A percentile compares a stretch with the other conserved stretches of the same genome.
Conservation (phyloP, 176 grass and related monocot genomes). For the Musa itinerans region DNA sequence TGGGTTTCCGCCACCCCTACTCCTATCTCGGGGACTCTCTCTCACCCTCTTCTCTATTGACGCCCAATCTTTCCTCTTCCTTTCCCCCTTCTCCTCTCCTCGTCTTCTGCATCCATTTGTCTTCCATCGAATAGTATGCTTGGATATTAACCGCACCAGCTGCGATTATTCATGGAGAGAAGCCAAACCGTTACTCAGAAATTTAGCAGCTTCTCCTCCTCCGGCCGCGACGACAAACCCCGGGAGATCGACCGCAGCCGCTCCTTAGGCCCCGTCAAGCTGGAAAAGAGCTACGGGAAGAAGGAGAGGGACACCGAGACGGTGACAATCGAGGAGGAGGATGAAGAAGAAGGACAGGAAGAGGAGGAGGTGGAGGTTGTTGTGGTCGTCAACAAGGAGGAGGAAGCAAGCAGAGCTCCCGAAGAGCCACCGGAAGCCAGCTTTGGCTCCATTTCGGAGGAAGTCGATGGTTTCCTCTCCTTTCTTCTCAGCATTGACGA, state of each 20-base stretch:
- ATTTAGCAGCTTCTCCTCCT: not conserved
- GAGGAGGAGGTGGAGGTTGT: not conserved
- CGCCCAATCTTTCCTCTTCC: not conserved
- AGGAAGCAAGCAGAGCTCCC: too few species aligned
- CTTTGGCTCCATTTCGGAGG: not conserved
- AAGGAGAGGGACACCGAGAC: not conserved
- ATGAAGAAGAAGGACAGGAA: not conserved
- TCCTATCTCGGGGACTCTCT: too few species aligned
- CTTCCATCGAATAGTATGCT: not conserved
- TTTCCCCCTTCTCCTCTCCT: not conserved
- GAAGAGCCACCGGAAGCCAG: not conserved
- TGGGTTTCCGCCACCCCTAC: too few species aligned
- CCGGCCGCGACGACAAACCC: not conserved
- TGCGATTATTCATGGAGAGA: not conserved
- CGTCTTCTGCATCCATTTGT: not conserved
- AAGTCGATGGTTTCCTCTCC: conserved; percentile 7
- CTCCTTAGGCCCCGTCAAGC: not conserved
- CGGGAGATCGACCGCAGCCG: not conserved
- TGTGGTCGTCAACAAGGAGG: not conserved
- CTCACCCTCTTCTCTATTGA: not conserved
- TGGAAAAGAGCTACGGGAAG: not conserved
- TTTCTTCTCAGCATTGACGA: not conserved
- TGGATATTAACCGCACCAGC: not conserved
- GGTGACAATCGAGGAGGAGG: not conserved
- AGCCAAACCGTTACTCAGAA: not conserved